Evolutionary conservation across 1,284 basidiomycete genomes (phyloP).

Genomic region (Sporisorium sorghi): DNA sequence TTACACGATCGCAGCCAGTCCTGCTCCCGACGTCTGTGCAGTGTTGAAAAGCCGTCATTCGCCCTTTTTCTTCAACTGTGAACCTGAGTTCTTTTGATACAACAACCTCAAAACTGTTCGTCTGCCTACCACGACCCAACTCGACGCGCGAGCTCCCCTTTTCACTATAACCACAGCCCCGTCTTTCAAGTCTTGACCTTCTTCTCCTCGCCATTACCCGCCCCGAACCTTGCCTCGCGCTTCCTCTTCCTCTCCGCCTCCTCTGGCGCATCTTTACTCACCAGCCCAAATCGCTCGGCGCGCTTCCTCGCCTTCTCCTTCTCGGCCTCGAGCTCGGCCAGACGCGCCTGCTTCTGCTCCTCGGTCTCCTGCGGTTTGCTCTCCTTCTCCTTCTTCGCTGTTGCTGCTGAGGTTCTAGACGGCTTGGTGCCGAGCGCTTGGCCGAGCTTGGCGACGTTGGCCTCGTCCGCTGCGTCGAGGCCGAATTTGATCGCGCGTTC

Average conservation of each 20-base stretch:
- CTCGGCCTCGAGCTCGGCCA: conserved; percentile 40
- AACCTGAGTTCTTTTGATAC: not conserved
- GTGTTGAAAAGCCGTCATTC: not conserved
- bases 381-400: not conserved
- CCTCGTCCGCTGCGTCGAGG: conserved; percentile 39
- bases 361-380: conserved; percentile 26
- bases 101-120: too few relatives aligned
- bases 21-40: not conserved
- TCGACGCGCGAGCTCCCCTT: not conserved
- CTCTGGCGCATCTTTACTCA: not conserved
- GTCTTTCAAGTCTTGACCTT: conserved; percentile 19
- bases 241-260: conserved; percentile 54
- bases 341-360: conserved; percentile 38
- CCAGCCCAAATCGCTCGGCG: conserved; percentile 59
- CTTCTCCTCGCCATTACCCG: conserved; percentile 10
- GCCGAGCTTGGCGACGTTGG: conserved; percentile 29
- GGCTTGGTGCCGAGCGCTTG: conserved; percentile 22
- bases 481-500: conserved; percentile 64
- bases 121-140: not conserved
- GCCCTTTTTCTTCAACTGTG: not conserved
- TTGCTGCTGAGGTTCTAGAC: conserved; percentile 1
- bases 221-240: conserved; percentile 8
- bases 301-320: conserved; percentile 48
- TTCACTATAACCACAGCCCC: not conserved
- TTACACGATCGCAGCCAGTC: too few relatives aligned